Conservation (phyloP, 371 early-diverging fungal genomes). For the Mortierella sp. region DNA sequence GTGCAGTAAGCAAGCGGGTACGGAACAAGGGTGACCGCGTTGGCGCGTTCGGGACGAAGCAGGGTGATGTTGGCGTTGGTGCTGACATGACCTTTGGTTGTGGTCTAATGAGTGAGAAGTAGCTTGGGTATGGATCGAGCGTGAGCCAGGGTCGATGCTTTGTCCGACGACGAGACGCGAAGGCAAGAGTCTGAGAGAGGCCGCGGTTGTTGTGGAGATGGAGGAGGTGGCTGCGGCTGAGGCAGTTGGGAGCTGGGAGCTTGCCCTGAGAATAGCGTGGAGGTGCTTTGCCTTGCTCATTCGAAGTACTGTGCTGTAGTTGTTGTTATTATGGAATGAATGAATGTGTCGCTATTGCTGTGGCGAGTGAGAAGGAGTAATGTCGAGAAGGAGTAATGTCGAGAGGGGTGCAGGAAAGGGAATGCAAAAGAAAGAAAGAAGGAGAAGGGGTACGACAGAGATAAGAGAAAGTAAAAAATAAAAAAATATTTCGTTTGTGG, state of each 20-base stretch:
- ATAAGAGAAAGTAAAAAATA: no score
- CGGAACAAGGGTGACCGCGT: slow-evolving; percentile 15
- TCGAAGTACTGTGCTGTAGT: background rate
- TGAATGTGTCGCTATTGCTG: no score
- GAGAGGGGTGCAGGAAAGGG: background rate
- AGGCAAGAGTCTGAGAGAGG: slow-evolving; percentile 35
- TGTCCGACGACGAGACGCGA: slow-evolving; percentile 32
- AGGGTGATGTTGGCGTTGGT: slow-evolving; percentile 13
- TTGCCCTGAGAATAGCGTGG: slow-evolving; percentile 40
- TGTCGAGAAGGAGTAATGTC: background rate
- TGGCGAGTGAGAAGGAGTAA: background rate
- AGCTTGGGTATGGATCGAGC: slow-evolving; percentile 36
- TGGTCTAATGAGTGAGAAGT: slow-evolving; percentile 16
- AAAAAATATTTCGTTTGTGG: background rate
- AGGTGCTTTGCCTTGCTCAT: slow-evolving; percentile 56
- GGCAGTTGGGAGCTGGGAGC: slow-evolving; percentile 27
- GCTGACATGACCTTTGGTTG: slow-evolving; percentile 16
- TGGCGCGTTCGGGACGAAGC: slow-evolving; percentile 18
- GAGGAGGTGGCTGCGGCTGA: slow-evolving; percentile 4
- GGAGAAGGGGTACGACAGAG: background rate
- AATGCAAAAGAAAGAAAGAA: background rate
- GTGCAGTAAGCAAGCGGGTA: slow-evolving; percentile 23
- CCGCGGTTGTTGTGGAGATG: background rate
- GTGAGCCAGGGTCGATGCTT: slow-evolving; percentile 21
- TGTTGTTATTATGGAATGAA: background rate